Conservation (phyloP, 2,329 filamentous ascomycete genomes). For the Sporothrix pseudoabietina region DNA sequence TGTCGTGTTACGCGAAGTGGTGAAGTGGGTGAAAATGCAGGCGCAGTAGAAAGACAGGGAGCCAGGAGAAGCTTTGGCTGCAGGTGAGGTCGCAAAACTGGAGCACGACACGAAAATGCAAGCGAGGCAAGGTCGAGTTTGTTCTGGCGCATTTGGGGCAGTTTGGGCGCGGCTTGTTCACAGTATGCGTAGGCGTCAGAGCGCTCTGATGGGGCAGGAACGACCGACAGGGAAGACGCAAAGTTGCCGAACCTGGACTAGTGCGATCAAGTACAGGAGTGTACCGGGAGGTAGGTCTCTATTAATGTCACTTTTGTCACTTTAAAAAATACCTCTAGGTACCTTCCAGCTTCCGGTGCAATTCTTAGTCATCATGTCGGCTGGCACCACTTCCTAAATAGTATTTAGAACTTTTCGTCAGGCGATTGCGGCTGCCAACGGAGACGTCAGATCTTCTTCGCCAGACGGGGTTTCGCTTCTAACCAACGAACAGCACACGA, state of each 20-base stretch:
- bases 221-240: conserved; percentile 9
- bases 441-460: background rate
- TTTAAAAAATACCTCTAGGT: background rate
- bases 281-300: background rate
- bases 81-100: conserved; percentile 18
- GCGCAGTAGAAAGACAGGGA: background rate
- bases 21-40: background rate
- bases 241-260: conserved; percentile 7
- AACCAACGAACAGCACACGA: background rate
- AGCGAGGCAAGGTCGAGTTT: conserved; percentile 9
- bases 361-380: conserved; percentile 8
- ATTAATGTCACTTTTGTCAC: background rate
- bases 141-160: conserved; percentile 2
- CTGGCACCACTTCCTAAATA: background rate
- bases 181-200: background rate
- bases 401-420: conserved; percentile 14
- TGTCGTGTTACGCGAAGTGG: conserved; percentile 4
- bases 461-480: background rate
- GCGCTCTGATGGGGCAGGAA: background rate
- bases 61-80: background rate
- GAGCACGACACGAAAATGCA: conserved; percentile 24
- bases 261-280: background rate
- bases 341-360: background rate
- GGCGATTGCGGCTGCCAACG: background rate
- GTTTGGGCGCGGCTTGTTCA: background rate